These are phyloP conservation scores for Chytriomyces confervae DNA, from an alignment of 192 early-diverging fungal genomes.

Conservation along the genomic window DNA sequence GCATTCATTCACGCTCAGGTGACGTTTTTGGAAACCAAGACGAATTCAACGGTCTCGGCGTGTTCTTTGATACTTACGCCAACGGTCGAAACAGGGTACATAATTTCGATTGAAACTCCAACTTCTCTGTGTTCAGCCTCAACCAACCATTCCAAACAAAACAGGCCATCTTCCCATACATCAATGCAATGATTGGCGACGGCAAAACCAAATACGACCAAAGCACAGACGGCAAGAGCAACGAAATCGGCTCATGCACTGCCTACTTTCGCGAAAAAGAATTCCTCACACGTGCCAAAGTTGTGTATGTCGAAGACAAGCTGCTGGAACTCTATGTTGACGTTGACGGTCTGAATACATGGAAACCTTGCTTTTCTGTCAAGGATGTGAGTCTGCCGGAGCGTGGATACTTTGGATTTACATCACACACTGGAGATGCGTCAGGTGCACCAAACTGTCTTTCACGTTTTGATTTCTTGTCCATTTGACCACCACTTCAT, in stretches of 20 bases:
- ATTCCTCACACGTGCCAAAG: constrained; percentile 64
- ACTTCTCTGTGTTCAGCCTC: background rate
- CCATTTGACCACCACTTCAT: background rate
- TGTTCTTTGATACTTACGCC: constrained; percentile 97
- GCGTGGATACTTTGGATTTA: constrained; percentile 87
- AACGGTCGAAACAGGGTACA: constrained; percentile 71
- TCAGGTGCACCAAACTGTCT: constrained; percentile 55
- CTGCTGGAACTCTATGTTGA: constrained; percentile 62
- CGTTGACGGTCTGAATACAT: constrained; percentile 67
- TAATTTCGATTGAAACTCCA: background rate
- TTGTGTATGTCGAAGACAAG: constrained; percentile 77
- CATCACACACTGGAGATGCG: constrained; percentile 90
- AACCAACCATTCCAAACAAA: background rate
- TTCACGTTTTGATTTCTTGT: no score
- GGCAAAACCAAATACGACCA: constrained; percentile 87
- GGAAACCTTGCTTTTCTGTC: constrained; percentile 84
- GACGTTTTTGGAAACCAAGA: constrained; percentile 90
- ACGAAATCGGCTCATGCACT: constrained; percentile 57
- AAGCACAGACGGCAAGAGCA: constrained; percentile 79
- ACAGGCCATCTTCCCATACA: constrained; percentile 79
- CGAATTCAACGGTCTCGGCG: constrained; percentile 87
- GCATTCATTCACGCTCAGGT: constrained; percentile 48
- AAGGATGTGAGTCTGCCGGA: constrained; percentile 78
- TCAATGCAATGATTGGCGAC: constrained; percentile 94
- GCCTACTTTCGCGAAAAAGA: constrained; percentile 78